Evolutionary conservation across 768 basidiomycete genomes (phyloP), one percentile per base, ranked within the genome.

Genomic region (Obba rivulosa): DNA sequence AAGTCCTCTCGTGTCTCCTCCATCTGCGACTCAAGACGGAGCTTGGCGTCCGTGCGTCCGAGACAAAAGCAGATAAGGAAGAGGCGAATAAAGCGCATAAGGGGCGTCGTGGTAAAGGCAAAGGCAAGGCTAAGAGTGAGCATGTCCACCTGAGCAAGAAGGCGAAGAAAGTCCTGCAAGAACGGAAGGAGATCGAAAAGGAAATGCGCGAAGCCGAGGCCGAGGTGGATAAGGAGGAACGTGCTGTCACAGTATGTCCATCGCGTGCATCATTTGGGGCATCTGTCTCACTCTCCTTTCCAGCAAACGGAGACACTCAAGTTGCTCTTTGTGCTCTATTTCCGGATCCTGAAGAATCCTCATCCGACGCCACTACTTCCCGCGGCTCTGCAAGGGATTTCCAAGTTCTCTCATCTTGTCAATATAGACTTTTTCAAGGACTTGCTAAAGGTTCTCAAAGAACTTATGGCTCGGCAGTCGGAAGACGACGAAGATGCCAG

Each of bases 401-500:
- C 93, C 2, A 85, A 82, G 69, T 98, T 91, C 62, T 87, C 95
- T 1, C 96, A 98, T 64, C 80, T 97, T 49, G 92, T 99, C 65
- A 99, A 96, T 67, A 80, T 98, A 57, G 94, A 99, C 65, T 98
- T 99, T 70, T 99, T 98, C 80, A 85, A 86, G 61, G 96, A 99
- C 69, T 74, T 99, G 41, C 78, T 99, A 73, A 75, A 80, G 46
- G 90, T 93, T 4, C 73, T 99, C 28, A 88, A 88, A 68, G 76
- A 76, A 49, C 77, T 94, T 49, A 80, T 94, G 58, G 61, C 71
- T 44, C 80, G 79, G 52, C 57, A 60, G 31, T 67, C 71, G 23
- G 68, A 71, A n/a, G 67, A 66, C 21, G 69, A 64, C 41, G 65
- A 66, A 41, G 66, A 63, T 22, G 63, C 56, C 50, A 55, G 46